A percentile compares a stretch with the other conserved stretches of the same genome.
phyloP scores from a whole-genome alignment of 1,284 basidiomycete species.

The Trametes polyzona region DNA sequence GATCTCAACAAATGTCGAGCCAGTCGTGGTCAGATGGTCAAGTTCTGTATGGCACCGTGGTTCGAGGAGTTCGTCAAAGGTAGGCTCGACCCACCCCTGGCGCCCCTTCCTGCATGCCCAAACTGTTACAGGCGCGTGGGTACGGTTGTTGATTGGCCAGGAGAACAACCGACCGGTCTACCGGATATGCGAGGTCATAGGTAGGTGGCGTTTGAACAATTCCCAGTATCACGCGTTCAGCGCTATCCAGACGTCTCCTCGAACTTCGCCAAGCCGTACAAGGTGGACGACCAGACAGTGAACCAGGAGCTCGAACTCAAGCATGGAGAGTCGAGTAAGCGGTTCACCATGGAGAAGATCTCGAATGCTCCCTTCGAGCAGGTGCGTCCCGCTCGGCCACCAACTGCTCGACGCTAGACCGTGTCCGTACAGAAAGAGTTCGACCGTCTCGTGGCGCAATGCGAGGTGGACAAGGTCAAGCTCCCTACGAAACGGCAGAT shows the following conservation, averaged over 20 bases:
- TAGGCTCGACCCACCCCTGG: conserved; percentile 35
- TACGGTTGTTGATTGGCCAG: conserved; percentile 73
- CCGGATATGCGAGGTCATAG: conserved; percentile 77
- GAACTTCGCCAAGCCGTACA: conserved; percentile 69
- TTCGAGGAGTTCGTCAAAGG: conserved; percentile 81
- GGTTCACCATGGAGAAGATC: conserved; percentile 79
- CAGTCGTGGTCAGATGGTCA: conserved; percentile 65
- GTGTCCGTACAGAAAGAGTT: conserved; percentile 67
- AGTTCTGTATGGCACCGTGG: conserved; percentile 71
- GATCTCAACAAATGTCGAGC: conserved; percentile 65
- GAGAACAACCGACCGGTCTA: conserved; percentile 69
- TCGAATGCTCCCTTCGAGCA: conserved; percentile 69
- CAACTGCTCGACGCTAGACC: not conserved
- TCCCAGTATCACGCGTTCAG: not conserved
- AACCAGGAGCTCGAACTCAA: conserved; percentile 70
- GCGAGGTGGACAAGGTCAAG: conserved; percentile 59
- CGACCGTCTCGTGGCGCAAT: conserved; percentile 56
- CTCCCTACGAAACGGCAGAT: conserved; percentile 68
- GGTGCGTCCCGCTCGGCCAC: conserved; percentile 45
- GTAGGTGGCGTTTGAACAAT: conserved; percentile 47
- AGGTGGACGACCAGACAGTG: conserved; percentile 67
- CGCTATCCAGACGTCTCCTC: conserved; percentile 50
- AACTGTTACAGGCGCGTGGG: conserved; percentile 68
- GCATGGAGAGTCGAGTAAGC: conserved; percentile 64
- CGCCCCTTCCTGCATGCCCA: conserved; percentile 28